phyloP scores from a whole-genome alignment of 2,329 filamentous ascomycete species.

The Xylaria polymorpha region DNA sequence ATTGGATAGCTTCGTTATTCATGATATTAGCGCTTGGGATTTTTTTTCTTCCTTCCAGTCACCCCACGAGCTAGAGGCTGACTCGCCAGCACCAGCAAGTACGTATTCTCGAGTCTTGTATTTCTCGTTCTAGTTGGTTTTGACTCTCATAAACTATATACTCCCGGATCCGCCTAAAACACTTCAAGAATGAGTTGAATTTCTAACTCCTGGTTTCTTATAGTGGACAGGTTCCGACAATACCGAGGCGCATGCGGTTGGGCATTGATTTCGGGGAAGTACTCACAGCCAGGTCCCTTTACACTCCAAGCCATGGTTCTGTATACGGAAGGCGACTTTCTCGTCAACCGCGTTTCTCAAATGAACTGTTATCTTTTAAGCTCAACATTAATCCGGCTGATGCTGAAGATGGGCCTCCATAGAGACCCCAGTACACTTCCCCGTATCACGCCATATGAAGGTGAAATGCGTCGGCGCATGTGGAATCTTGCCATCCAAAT shows the following conservation, averaged over 20 bases:
- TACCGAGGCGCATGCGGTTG: constrained; percentile 64
- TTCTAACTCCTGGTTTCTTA: constrained; percentile 18
- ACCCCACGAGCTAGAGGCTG: constrained; percentile 57
- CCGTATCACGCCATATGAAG: constrained; percentile 62
- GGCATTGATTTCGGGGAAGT: constrained; percentile 63
- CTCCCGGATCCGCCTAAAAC: not conserved
- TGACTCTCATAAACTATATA: not conserved
- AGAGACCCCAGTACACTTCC: constrained; percentile 65
- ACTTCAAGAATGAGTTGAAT: not conserved
- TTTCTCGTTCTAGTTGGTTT: not conserved
- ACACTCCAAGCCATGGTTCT: constrained; percentile 64
- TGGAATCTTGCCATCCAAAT: constrained; percentile 68
- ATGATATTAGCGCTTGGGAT: constrained; percentile 59
- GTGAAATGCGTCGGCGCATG: constrained; percentile 65
- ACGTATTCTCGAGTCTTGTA: constrained; percentile 16
- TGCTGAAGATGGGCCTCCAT: constrained; percentile 69
- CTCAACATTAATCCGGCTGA: constrained; percentile 62
- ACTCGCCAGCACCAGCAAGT: constrained; percentile 54
- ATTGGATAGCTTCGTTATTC: constrained; percentile 65
- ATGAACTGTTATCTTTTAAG: constrained; percentile 66
- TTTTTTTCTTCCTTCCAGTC: constrained; percentile 59
- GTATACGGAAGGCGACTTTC: constrained; percentile 65
- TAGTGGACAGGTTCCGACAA: constrained; percentile 58
- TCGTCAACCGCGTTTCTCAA: constrained; percentile 62
- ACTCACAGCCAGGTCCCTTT: constrained; percentile 60